Evolutionary conservation across 1,139 yeast species (phyloP), one percentile per base, ranked within the genome.

Genomic region (Sugiyamaella grinbergsii): DNA sequence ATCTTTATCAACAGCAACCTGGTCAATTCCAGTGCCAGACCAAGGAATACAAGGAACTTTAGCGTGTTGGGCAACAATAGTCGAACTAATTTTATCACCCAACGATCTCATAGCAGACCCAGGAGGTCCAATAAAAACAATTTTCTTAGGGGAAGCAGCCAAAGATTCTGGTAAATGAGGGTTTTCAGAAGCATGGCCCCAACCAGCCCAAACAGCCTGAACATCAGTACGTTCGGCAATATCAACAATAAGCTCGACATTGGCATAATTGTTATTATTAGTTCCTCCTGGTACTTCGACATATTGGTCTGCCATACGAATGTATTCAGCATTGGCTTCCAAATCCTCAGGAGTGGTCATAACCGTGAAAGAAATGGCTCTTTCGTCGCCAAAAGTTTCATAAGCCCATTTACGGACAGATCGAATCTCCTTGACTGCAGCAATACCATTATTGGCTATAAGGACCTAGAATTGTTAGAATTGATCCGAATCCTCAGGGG

Each of bases 161-260:
- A 93, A 78, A 69, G 80, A 82, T 72, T 93, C 98, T 40, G 99
- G 99, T 60, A 93, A 80, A 53, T 77, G 71, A 15, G 99, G 99
- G 73, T 94, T 93, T 74, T 93, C 99, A 20, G 96, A 88, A 33
- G 99, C 99, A 69, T 94, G 98, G 63, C 99, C 99, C 98, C 98
- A 73, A 62, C 99, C 99, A 31, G 99, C 98, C 99, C 99, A 93
- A 54, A 93, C 99, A 22, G 98, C 99, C 69, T 93, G 96, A 53
- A 87, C 98, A 59, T 89, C 81, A 47, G 96, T 85, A 74, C 97
- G 85, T 74, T 93, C 98, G 38, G 99, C 99, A 52, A 93, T 77
- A 66, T 93, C 99, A 46, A 93, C 97, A 71, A 93, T 93, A 59
- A 93, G 78, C 62, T 94, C 98, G 56, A 93, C 99, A 66, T 93